phyloP scores from a whole-genome alignment of 352 stramenopile genomes.

The Phytophthora megakarya region DNA sequence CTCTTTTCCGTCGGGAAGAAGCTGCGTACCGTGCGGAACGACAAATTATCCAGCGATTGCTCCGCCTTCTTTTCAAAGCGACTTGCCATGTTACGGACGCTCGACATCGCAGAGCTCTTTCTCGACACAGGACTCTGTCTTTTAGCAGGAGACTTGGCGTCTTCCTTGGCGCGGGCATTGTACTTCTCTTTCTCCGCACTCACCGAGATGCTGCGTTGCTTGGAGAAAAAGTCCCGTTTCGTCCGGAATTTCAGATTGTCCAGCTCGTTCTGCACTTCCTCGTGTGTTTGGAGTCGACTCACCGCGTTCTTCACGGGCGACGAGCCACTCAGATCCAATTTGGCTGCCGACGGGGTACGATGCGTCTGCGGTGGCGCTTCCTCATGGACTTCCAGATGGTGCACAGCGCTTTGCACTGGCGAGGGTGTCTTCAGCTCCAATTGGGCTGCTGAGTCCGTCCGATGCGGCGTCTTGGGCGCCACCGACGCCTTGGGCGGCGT shows the following conservation, averaged over 20 bases:
- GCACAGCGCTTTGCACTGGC: conserved; percentile 19
- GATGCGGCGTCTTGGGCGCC: conserved; percentile 25
- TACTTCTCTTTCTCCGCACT: conserved; percentile 45
- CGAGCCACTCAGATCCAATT: conserved; percentile 30
- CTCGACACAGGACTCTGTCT: conserved; percentile 4
- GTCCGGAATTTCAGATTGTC: conserved; percentile 58
- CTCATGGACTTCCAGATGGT: conserved; percentile 38
- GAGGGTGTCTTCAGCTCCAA: conserved; percentile 28
- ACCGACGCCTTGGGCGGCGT: conserved; percentile 28
- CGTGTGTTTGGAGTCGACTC: conserved; percentile 58
- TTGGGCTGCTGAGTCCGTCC: conserved; percentile 34
- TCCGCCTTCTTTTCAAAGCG: conserved; percentile 54
- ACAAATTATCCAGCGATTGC: conserved; percentile 50
- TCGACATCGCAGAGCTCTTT: conserved; percentile 38
- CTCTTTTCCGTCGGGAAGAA: conserved; percentile 61
- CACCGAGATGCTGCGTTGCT: conserved; percentile 41
- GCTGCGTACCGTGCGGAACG: conserved; percentile 55
- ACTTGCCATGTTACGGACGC: conserved; percentile 49
- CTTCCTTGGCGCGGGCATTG: conserved; percentile 32
- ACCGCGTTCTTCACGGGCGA: conserved; percentile 56
- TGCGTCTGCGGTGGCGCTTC: conserved; percentile 25
- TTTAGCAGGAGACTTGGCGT: conserved; percentile 25
- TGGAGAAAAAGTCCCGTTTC: conserved; percentile 60
- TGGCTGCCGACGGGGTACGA: conserved; percentile 36
- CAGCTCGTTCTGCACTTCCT: conserved; percentile 47